These are phyloP conservation scores for Teratosphaeria gauchensis DNA, from an alignment of 2,329 filamentous ascomycete genomes.

Conservation along the genomic window DNA sequence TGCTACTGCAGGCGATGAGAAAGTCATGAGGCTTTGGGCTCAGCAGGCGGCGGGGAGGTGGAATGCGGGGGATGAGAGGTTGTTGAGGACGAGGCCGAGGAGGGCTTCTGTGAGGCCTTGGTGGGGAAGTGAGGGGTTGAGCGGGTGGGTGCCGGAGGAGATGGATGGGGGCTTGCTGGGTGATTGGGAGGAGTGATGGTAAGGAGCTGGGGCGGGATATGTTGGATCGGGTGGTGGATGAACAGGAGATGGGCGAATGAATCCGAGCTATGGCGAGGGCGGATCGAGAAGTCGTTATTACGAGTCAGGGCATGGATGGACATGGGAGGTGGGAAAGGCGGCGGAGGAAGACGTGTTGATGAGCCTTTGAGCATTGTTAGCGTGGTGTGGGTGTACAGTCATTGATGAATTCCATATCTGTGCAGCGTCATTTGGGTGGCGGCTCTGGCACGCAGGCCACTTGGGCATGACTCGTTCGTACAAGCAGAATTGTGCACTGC, in stretches of 20 bases:
- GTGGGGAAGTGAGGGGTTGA: no score
- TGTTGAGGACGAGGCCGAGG: not conserved
- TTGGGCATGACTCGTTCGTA: not conserved
- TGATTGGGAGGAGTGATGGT: not conserved
- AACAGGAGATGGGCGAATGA: no score
- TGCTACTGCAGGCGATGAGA: not conserved
- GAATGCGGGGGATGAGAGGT: not conserved
- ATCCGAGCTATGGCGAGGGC: not conserved
- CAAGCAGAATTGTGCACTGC: not conserved
- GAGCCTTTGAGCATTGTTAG: not conserved
- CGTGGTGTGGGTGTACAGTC: not conserved
- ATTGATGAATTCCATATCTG: not conserved
- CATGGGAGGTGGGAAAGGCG: not conserved
- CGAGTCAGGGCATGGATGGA: not conserved
- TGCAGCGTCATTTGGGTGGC: not conserved
- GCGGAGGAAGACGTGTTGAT: not conserved
- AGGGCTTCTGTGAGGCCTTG: not conserved
- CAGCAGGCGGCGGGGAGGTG: not conserved
- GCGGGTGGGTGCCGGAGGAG: no score
- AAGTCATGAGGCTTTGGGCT: not conserved
- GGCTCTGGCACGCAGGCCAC: not conserved
- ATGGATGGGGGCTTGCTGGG: no score
- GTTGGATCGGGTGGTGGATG: not conserved
- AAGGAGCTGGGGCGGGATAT: not conserved
- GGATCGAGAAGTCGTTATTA: not conserved